Conservation (phyloP, 257 asterid genomes). For the Nicotiana tabacum region DNA sequence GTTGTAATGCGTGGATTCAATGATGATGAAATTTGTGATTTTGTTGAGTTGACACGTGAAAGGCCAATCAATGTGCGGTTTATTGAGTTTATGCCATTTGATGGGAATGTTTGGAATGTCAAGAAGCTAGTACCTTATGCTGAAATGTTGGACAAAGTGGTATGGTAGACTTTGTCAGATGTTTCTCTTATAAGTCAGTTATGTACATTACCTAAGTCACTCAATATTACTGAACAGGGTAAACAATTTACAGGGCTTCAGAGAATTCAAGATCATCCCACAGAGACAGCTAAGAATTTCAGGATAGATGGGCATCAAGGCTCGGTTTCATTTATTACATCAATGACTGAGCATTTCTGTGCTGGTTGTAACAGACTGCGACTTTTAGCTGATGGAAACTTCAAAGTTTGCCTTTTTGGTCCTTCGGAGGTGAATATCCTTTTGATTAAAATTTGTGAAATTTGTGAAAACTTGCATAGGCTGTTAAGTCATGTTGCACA, state of each 20-base stretch:
- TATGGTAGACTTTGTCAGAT: conserved; percentile 49
- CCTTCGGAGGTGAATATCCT: conserved; percentile 74
- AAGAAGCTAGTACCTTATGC: conserved; percentile 93
- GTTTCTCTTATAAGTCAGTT: conserved; percentile 6
- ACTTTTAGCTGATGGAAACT: conserved; percentile 92
- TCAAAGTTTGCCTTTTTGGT: conserved; percentile 98
- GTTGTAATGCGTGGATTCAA: conserved; percentile 99
- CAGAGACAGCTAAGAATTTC: conserved; percentile 96
- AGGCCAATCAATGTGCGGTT: conserved; percentile 90
- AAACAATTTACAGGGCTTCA: conserved; percentile 59
- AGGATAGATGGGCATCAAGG: conserved; percentile 81
- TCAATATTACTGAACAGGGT: conserved; percentile 55
- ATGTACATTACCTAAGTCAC: conserved; percentile 25
- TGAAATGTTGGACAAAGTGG: conserved; percentile 93
- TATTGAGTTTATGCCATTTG: conserved; percentile 97
- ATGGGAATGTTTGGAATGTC: conserved; percentile 97
- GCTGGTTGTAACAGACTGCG: conserved; percentile 95
- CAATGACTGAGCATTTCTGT: conserved; percentile 97
- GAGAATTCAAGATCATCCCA: conserved; percentile 74
- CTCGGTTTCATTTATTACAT: conserved; percentile 87
- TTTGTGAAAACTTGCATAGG: conserved; percentile 2
- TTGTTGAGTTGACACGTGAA: conserved; percentile 86
- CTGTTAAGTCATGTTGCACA: not conserved
- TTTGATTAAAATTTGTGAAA: not conserved
- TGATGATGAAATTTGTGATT: conserved; percentile 91